A percentile compares a stretch with the other conserved stretches of the same genome.
Evolutionary conservation across 768 basidiomycete genomes (phyloP).

Genomic region (Termitomyces eurrhizus): DNA sequence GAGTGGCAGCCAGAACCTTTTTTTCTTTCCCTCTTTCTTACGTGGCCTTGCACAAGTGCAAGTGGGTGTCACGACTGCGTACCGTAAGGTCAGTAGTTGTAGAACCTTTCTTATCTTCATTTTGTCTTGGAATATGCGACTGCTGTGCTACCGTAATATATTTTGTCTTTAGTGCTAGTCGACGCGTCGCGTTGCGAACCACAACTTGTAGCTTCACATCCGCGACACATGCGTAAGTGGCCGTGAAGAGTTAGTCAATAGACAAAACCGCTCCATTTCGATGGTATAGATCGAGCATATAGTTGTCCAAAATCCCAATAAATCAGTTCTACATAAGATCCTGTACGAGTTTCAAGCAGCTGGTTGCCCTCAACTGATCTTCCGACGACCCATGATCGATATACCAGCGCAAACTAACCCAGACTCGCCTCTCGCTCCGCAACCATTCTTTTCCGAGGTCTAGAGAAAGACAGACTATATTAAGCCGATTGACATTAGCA

Average conservation of each 20-base stretch:
- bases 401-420: conserved; percentile 11
- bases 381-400: conserved; percentile 16
- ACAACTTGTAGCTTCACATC: background rate
- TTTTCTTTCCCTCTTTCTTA: too few relatives aligned
- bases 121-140: too few relatives aligned
- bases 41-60: too few relatives aligned
- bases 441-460: conserved; percentile 13
- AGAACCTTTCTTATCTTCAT: too few relatives aligned
- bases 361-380: conserved; percentile 8
- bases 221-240: background rate
- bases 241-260: background rate
- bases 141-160: too few relatives aligned
- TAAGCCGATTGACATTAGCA: background rate
- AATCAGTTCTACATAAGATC: conserved; percentile 1
- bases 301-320: background rate
- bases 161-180: too few relatives aligned
- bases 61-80: too few relatives aligned
- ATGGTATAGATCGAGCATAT: background rate
- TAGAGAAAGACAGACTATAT: background rate
- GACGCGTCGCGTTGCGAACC: too few relatives aligned
- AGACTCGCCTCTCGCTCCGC: conserved; percentile 5
- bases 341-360: conserved; percentile 8
- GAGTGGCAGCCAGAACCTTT: too few relatives aligned
- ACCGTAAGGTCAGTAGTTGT: too few relatives aligned
- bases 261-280: background rate